Evolutionary conservation across 345 rosid genomes (phyloP), one percentile per base, ranked within the genome.

Genomic region (Camelina sativa): DNA sequence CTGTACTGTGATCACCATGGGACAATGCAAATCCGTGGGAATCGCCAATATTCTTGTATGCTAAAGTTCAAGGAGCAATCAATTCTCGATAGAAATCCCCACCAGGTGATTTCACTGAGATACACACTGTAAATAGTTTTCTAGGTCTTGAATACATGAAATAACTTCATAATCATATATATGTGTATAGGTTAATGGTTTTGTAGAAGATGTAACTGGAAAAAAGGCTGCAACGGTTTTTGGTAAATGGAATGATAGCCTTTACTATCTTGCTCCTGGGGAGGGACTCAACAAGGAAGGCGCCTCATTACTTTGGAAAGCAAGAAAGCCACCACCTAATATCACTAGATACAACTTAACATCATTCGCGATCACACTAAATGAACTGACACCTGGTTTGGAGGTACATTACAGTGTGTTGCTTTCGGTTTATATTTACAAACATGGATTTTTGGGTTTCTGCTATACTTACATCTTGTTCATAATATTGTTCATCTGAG

Each of bases 231-330:
- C 96, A 1, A 85, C 90, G 0, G 28, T 95, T 59, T 85, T 74
- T 80, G 99, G 99, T 77, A 95, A 90, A 85, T 95, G 99, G 99
- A 87, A 95, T 73, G 98, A 95, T 73, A 85, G 90, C 76, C 82
- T 94, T 78, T 84, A 87, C 67, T 88, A 88, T 81, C 48, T 70
- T 25, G 57, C 43, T 0, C 30, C 30, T 66, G 88, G 84, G 51
- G 93, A 86, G 51, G 86, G 74, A 46, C 47, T 54, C 66, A 83
- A 85, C 80, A 89, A 85, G 74, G 47, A 78, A 38, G 76, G 80
- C 55, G 85, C 89, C 52, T 75, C 80, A 65, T 84, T 92, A 77
- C 82, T 95, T 55, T 95, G 98, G 98, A 85, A 90, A 83, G 81
- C 97, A 57, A 82, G 67, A 66, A 90, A 86, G 79, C 88, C 94